These are phyloP conservation scores for Mortierella hygrophila DNA, from an alignment of 192 early-diverging fungal species.

Conservation along the genomic window DNA sequence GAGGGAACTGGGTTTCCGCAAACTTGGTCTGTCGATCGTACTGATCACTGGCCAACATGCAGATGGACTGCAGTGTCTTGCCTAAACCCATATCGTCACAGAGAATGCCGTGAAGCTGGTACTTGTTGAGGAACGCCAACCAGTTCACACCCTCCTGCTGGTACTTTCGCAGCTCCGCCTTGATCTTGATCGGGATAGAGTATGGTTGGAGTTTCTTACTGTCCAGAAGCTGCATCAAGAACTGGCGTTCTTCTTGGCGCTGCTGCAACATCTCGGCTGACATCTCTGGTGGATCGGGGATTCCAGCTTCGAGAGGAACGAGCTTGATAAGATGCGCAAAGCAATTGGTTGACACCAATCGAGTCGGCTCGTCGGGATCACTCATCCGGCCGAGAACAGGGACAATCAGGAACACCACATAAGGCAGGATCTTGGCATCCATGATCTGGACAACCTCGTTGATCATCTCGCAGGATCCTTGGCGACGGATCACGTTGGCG, in stretches of 20 bases:
- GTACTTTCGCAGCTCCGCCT: constrained; percentile 93
- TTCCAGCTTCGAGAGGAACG: constrained; percentile 92
- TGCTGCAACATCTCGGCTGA: constrained; percentile 80
- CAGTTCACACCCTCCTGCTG: constrained; percentile 99
- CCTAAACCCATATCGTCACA: constrained; percentile 99
- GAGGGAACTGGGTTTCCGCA: constrained; percentile 66
- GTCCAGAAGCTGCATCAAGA: constrained; percentile 95
- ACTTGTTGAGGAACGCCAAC: constrained; percentile 97
- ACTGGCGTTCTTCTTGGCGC: constrained; percentile 91
- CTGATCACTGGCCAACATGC: constrained; percentile 94
- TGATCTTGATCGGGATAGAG: constrained; percentile 89
- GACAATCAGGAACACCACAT: constrained; percentile 97
- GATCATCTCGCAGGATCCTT: constrained; percentile 90
- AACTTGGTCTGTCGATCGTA: constrained; percentile 73
- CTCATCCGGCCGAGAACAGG: constrained; percentile 98
- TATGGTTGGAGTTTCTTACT: constrained; percentile 89
- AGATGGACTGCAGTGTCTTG: constrained; percentile 97
- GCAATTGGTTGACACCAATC: constrained; percentile 91
- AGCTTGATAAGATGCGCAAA: constrained; percentile 97
- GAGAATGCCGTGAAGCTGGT: constrained; percentile 96
- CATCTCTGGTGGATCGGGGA: constrained; percentile 94
- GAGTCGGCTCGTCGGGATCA: constrained; percentile 90
- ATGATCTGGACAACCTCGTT: constrained; percentile 85
- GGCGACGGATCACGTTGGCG: constrained; percentile 74
- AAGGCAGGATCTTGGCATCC: constrained; percentile 89